Conservation (phyloP, 2,329 filamentous ascomycete genomes). For the Thielaviopsis euricoi region DNA sequence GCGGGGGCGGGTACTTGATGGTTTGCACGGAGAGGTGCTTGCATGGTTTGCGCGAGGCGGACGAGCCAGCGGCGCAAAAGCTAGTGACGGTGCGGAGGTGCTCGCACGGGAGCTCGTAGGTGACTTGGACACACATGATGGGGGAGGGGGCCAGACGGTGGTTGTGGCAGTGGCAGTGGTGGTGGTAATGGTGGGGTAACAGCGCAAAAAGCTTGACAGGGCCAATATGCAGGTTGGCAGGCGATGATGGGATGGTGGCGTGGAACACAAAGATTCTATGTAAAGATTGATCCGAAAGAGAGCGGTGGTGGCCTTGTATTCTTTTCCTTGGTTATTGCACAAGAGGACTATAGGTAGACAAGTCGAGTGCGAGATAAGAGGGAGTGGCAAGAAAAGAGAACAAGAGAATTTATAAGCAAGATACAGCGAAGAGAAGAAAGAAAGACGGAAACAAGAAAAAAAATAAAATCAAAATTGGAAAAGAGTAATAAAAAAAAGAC, state of each 20-base stretch:
- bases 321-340: neutral
- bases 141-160: neutral
- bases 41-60: constrained; percentile 23
- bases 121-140: constrained; percentile 32
- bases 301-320: neutral
- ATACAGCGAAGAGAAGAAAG: neutral
- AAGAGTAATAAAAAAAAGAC: neutral
- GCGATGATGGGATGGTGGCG: constrained; percentile 2
- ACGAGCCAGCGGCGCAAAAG: constrained; percentile 28
- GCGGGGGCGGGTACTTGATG: constrained; percentile 31
- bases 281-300: neutral
- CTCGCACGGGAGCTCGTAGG: constrained; percentile 34
- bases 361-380: too few species aligned
- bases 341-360: neutral
- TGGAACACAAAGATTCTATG: neutral
- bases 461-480: neutral
- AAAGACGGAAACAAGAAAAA: neutral
- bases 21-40: constrained; percentile 25
- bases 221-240: neutral
- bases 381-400: too few species aligned
- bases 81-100: constrained; percentile 29
- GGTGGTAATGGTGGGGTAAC: neutral
- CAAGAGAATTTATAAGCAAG: too few species aligned
- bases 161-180: neutral
- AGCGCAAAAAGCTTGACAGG: neutral